These are phyloP conservation scores for Arachnomyces sp. DNA, from an alignment of 2,329 filamentous ascomycete genomes.

Conservation along the genomic window DNA sequence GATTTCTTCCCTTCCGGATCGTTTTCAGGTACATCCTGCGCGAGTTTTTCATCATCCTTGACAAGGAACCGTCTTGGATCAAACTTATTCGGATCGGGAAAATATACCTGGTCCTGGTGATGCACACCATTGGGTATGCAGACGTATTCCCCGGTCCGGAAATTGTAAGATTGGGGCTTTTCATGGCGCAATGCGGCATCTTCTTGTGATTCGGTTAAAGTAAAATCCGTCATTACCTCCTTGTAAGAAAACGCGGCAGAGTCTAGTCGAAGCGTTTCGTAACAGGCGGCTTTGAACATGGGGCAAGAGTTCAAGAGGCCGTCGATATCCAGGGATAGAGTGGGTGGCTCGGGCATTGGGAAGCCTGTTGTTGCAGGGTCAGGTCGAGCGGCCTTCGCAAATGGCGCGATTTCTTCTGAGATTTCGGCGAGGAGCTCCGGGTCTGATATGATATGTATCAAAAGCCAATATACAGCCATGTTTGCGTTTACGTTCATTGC, in stretches of 20 bases:
- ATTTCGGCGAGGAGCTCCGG: slow-evolving; percentile 35
- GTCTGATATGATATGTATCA: slow-evolving; percentile 40
- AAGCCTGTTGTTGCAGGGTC: slow-evolving; percentile 32
- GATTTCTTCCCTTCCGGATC: slow-evolving; percentile 1
- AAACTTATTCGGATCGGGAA: slow-evolving; percentile 36
- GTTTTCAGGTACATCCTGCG: slow-evolving; percentile 18
- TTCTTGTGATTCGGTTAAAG: slow-evolving; percentile 30
- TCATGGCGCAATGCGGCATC: slow-evolving; percentile 27
- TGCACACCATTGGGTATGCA: slow-evolving; percentile 39
- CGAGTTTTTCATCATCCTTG: slow-evolving; percentile 27
- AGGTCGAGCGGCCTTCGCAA: slow-evolving; percentile 31
- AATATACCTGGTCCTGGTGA: slow-evolving; percentile 35
- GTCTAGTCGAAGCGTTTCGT: slow-evolving; percentile 41
- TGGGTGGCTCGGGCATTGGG: slow-evolving; percentile 36
- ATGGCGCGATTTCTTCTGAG: slow-evolving; percentile 39
- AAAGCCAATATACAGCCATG: slow-evolving; percentile 46
- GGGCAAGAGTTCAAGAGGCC: slow-evolving; percentile 38
- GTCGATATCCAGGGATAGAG: slow-evolving; percentile 35
- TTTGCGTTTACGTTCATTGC: slow-evolving; percentile 48
- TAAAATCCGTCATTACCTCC: slow-evolving; percentile 31
- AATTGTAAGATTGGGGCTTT: slow-evolving; percentile 30
- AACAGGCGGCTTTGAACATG: slow-evolving; percentile 39
- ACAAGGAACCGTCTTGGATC: slow-evolving; percentile 43
- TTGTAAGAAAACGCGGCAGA: slow-evolving; percentile 37
- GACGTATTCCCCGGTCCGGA: slow-evolving; percentile 37